phyloP scores from a whole-genome alignment of 2,329 filamentous ascomycete genomes.

The Thyridium curvatum region DNA sequence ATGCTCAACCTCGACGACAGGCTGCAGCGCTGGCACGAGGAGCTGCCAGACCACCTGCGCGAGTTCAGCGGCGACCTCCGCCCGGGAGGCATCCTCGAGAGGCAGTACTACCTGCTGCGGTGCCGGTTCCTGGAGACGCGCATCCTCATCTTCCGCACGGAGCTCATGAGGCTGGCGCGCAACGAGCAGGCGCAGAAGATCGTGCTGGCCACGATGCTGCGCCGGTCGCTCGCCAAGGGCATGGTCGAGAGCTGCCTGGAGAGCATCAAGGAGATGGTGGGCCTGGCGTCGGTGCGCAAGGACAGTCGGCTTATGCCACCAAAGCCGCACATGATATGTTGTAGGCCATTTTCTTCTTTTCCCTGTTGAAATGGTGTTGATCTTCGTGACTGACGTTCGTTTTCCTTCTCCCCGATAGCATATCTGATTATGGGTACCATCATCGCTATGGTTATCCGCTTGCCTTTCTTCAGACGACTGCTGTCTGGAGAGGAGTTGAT shows the following conservation, averaged over 20 bases:
- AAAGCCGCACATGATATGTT: not conserved
- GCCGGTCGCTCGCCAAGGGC: not conserved
- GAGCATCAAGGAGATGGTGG: constrained; percentile 1
- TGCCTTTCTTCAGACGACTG: not conserved
- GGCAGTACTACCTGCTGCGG: not conserved
- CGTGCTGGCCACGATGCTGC: not conserved
- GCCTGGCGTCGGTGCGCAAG: not conserved
- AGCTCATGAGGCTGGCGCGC: not conserved
- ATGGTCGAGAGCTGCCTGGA: not conserved
- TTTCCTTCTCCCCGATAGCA: not conserved
- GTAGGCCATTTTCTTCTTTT: not conserved
- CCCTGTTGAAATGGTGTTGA: too few species aligned
- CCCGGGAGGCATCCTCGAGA: not conserved
- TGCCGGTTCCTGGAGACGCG: not conserved
- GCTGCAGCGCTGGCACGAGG: not conserved
- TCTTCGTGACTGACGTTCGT: too few species aligned
- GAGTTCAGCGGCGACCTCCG: not conserved
- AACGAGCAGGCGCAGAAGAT: not conserved
- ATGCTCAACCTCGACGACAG: not conserved
- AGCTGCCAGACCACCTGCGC: not conserved
- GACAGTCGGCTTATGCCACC: constrained; percentile 1
- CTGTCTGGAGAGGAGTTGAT: not conserved
- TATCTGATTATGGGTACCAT: not conserved
- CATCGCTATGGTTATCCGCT: not conserved
- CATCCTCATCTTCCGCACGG: not conserved